Evolutionary conservation across 257 asterid species (phyloP), one percentile per base, ranked within the genome.

Genomic region (Schizonepeta tenuifolia): DNA sequence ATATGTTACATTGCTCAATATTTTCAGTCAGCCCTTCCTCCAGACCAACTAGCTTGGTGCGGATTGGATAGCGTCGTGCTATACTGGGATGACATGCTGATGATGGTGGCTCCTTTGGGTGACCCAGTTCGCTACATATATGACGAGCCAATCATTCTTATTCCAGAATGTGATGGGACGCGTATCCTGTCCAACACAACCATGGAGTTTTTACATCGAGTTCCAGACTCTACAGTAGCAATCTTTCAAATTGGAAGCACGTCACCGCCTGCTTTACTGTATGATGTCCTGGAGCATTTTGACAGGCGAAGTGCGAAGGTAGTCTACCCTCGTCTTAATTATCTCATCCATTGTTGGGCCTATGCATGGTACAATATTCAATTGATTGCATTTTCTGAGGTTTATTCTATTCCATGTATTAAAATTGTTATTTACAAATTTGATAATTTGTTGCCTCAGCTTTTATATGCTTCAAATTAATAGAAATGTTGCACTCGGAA

Each of bases 201-300:
- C 83, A 88, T 95, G 97, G 97, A 95, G 73, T 95, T 95, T 78
- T 82, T 95, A 44, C 99, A 95, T 70, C 87, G 96, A 71, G 98
- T 95, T 74, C 98, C 97, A 36, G 98, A 95, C 79, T 95, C 99
- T 67, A 86, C 97, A 20, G 96, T 92, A 55, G 90, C 98, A 36
- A 90, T 95, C 56, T 95, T 95, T 79, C 96, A 92, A 82, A 95
- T 95, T 65, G 99, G 98, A 74, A 92, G 98, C 82, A 95, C 99
- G 22, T 73, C 83, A 54, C 97, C 99, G 77, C 88, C 98, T 76
- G 98, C 99, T 77, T 86, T 95, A 66, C 81, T 95, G 68, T 95
- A 86, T 79, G 99, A 95, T 79, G 98, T 98, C 35, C 86, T 92
- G 66, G 99, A 95, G 81, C 98, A 92, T 84, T 95, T 88, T 87